These are phyloP conservation scores for Bruguiera gymnorhiza DNA, from an alignment of 345 rosid genomes.

Conservation along the genomic window DNA sequence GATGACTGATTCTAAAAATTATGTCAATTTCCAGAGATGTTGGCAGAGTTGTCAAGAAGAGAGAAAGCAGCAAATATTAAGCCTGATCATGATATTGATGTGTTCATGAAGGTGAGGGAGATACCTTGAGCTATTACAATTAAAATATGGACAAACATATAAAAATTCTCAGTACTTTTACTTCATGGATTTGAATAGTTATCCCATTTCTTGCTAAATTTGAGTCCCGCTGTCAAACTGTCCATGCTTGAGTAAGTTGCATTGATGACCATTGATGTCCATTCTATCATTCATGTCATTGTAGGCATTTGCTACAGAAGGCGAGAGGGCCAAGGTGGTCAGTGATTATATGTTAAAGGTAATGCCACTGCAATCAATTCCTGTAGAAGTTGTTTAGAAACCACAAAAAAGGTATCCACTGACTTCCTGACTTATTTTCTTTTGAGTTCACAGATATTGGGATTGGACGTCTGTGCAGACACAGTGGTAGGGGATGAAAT, in stretches of 20 bases:
- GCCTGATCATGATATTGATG: slow-evolving; percentile 79
- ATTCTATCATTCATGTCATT: neutral
- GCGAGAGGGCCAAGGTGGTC: slow-evolving; percentile 57
- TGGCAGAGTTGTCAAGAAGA: slow-evolving; percentile 70
- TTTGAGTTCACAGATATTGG: slow-evolving; percentile 45
- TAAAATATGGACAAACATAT: too few species aligned
- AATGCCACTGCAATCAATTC: neutral
- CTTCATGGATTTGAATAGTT: neutral
- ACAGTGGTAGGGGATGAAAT: slow-evolving; percentile 60
- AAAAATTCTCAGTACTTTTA: neutral
- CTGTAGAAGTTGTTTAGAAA: neutral
- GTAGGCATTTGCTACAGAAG: slow-evolving; percentile 52
- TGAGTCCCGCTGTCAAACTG: neutral
- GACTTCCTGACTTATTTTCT: neutral
- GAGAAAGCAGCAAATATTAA: slow-evolving; percentile 72
- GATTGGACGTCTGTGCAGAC: slow-evolving; percentile 62
- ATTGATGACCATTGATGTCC: neutral
- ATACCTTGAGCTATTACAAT: neutral
- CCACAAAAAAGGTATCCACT: neutral
- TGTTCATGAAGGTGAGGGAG: slow-evolving; percentile 67
- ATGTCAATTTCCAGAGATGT: slow-evolving; percentile 41
- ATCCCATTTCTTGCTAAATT: neutral
- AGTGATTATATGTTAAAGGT: slow-evolving; percentile 85
- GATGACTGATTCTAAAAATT: neutral
- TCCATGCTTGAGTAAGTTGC: neutral